Percentiles rank a stretch among this genome's conserved stretches.
Evolutionary conservation across 2,329 filamentous ascomycete genomes (phyloP).

Genomic region (Neonectria faginata): DNA sequence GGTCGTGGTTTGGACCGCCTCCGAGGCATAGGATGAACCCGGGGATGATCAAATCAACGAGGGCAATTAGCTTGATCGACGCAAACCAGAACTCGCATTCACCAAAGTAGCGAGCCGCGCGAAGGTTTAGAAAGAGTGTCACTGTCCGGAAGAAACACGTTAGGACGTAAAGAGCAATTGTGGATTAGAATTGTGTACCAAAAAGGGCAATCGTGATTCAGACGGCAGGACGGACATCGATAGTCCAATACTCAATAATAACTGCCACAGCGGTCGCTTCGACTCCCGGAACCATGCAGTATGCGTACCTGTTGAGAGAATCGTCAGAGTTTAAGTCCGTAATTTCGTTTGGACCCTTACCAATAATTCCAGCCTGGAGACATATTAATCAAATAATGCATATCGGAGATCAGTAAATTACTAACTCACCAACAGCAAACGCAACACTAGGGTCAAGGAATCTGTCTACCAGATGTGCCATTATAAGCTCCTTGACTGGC

Average conservation of each 20-base stretch:
- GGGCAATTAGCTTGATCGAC: constrained; percentile 2
- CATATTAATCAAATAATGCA: too few relatives aligned
- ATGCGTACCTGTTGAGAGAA: neutral
- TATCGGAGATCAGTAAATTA: too few relatives aligned
- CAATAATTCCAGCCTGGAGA: too few relatives aligned
- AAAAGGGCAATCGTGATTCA: constrained; percentile 1
- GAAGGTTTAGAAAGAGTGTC: neutral
- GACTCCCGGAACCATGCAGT: neutral
- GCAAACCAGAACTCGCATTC: constrained; percentile 5
- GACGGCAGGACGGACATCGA: neutral
- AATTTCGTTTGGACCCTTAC: neutral
- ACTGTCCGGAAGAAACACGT: too few relatives aligned
- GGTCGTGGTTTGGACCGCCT: neutral
- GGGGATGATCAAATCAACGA: neutral
- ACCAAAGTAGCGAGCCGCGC: neutral
- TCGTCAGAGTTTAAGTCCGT: neutral
- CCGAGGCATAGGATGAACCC: neutral
- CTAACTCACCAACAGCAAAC: too few relatives aligned
- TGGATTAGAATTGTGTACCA: neutral
- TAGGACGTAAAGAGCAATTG: too few relatives aligned
- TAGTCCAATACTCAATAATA: neutral
- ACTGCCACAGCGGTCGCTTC: neutral
- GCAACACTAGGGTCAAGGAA: too few relatives aligned
- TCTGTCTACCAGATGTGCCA: too few relatives aligned
- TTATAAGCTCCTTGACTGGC: too few relatives aligned